Evolutionary conservation across 169 alveolate species (phyloP).

Genomic region (Plasmodium gallinaceum): DNA sequence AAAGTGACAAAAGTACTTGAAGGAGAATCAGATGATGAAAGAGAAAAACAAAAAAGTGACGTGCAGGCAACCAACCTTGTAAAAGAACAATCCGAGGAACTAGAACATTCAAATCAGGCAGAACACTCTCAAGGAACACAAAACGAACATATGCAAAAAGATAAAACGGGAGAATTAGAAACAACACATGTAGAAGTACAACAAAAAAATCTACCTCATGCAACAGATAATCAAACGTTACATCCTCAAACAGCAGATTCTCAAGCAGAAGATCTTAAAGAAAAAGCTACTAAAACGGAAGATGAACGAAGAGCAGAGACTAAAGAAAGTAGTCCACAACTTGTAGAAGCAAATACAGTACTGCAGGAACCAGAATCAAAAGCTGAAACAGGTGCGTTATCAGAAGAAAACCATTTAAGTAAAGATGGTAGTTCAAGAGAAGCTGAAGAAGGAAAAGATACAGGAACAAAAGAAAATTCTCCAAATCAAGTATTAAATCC

Average conservation of each 20-base stretch:
- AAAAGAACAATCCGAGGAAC: neutral
- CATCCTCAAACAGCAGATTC: neutral
- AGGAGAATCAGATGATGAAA: neutral
- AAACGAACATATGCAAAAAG: neutral
- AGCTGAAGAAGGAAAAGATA: neutral
- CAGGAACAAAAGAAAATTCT: neutral
- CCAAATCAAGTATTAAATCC: neutral
- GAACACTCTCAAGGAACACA: neutral
- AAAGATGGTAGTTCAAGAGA: neutral
- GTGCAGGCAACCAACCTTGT: too few relatives aligned
- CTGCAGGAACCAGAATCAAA: neutral
- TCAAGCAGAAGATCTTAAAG: neutral
- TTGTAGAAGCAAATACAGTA: neutral
- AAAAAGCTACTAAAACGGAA: neutral
- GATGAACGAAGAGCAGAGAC: neutral
- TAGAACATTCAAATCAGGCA: neutral
- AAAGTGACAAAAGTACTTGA: neutral
- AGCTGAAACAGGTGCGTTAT: neutral
- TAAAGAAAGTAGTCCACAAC: neutral
- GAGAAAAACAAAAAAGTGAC: neutral
- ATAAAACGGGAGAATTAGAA: neutral
- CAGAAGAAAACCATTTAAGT: neutral
- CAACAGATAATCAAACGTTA: neutral
- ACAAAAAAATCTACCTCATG: neutral
- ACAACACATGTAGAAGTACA: neutral